These are phyloP conservation scores for Penicillium tannophilum DNA, from an alignment of 495 filamentous ascomycete genomes.

Conservation along the genomic window DNA sequence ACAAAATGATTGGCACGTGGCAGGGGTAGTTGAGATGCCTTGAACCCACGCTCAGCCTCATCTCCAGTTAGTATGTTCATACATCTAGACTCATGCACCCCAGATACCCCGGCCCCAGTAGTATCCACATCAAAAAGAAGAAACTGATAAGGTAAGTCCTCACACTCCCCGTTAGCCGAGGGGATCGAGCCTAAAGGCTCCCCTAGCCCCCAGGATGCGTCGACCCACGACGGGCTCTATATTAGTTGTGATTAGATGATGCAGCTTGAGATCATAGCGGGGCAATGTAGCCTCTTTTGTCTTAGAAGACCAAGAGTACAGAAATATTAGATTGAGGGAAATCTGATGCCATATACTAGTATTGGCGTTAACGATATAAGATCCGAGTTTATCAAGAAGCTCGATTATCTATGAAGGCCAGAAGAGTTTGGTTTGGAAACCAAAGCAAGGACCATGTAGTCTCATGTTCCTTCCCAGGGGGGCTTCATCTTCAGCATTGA, in stretches of 20 bases:
- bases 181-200: neutral
- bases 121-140: neutral
- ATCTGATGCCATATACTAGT: neutral
- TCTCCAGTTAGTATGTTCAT: neutral
- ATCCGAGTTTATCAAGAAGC: neutral
- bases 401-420: neutral
- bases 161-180: neutral
- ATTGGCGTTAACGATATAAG: neutral
- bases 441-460: neutral
- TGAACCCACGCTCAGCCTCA: neutral
- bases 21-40: neutral
- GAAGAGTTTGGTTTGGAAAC: neutral
- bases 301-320: neutral
- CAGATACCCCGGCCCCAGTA: neutral
- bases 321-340: neutral
- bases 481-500: neutral
- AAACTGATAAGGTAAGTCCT: neutral
- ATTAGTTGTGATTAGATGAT: slow-evolving; percentile 3
- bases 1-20: neutral
- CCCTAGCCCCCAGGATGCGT: neutral
- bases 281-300: neutral
- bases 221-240: slow-evolving; percentile 7
- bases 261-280: slow-evolving; percentile 6
- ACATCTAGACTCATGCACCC: neutral
- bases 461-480: neutral